Base-by-base conservation (phyloP, 1,284 basidiomycete genomes). In the Sanghuangporus baumii region DNA sequence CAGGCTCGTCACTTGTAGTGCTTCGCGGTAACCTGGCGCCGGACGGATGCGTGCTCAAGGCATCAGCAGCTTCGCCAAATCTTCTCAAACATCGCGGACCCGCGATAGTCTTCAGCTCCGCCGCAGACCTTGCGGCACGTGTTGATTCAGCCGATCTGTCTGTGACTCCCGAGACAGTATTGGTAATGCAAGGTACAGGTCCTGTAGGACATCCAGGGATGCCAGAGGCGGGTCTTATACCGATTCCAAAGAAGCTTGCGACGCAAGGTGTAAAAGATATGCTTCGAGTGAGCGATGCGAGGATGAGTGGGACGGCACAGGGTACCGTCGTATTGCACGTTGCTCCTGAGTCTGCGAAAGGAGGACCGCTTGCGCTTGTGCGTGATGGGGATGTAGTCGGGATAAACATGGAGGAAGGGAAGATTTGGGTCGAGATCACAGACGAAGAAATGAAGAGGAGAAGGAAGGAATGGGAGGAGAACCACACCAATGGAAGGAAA, bases 161-260 rank as follows among this genome's bases (percentile, higher is more conserved):
- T 12, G 72, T 74, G 1, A 67, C 67, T 3, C 18, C 65, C 3
- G 66, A 66, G 23, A 69, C 67, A 40, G 69, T 74, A 64, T 65
- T 75, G 1, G 71, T 75, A 12, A 65, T 74, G 9, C 71, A 74
- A 64, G 71, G 72, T 57, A 72, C 72, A 48, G 74, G 74, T 1
- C 71, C 73, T 0, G 67, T 71, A 2, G 74, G 73, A 7, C 67
- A 71, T 55, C 73, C 73, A 0, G 74, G 74, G n/a, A 75, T 75
- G 74, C 74, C 74, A 1, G 74, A 75, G 58, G 73, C 73, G 11
- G 74, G 74, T 2, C 69, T 73, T 55, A 67, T 73, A 3, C 74
- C 74, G 6, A 75, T 75, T 14, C 74, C 74, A 12, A 69, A 69
- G 62, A 72, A 72, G 61, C 69, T 75, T 11, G 73, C 71, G 4